Base-by-base conservation (phyloP, 2,329 filamentous ascomycete species). In the Arthrobotrys conoides region DNA sequence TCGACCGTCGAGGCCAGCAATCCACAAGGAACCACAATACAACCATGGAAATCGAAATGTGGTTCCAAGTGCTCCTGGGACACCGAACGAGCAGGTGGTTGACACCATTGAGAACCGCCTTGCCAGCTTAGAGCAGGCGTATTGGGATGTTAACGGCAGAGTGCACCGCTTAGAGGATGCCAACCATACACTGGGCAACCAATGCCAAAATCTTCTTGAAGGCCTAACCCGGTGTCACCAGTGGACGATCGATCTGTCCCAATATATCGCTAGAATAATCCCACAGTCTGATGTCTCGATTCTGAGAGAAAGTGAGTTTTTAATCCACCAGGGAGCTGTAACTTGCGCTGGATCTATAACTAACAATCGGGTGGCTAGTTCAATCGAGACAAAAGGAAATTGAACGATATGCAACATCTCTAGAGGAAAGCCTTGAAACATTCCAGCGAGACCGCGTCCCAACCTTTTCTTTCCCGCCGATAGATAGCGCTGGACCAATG, bases 11-110 rank as follows among this genome's bases (percentile, higher is more conserved):
- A 89, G 96, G 79, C 96, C 98, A 85, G 92, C 95, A 24, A 88
- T 98, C 70, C 94, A 98, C 83, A 90, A 95, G 81, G 96, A 98
- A 83, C 92, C 91, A 14, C 92, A 91, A 14, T 97, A 96, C 85
- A 46, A 46, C 92, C 91, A 80, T 5, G 81, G 81, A 46, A 89
- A 89, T 75, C 90, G 92, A 76, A 97, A 97, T 83, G 87, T 91
- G 48, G 88, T 89, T 64, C 91, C 93, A 9, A 93, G 93, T 14
- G 93, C 93, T n/a, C 92, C 94, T 0, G 90, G 92, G 24, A 94
- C 97, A 83, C 89, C 93, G 9, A 91, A 94, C 85, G 88, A 88
- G n/a, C 84, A 88, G 27, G 87, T 89, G 16, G 90, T 90, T 46
- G 95, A 98, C 82, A 90, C 90, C 12, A 87, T 91, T 12, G 95